Evolutionary conservation across 179 eudicot genomes (phyloP), one percentile per base, ranked within the genome.

Genomic region (Silene vulgaris): DNA sequence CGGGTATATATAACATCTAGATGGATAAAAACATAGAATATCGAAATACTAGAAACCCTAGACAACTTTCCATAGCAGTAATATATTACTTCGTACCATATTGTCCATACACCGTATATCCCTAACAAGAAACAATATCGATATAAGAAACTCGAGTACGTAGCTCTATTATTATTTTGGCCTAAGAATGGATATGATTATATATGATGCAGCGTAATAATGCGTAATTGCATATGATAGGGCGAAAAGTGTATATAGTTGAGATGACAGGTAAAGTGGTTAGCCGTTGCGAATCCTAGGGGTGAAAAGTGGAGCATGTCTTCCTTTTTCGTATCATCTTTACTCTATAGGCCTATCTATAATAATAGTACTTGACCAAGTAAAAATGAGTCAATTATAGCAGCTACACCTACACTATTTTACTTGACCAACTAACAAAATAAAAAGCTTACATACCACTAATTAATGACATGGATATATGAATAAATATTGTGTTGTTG

Each of bases 231-330:
- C 21, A 28, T 14, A 29, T 65, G 70, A 65, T n/a, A 65, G 17
- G 70, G 48, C 5, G 17, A 0, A 9, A 0, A 66, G 17, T n/a
- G 37, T 2, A 8, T 67, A 48, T 48, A 48, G 28, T 70, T 61
- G n/a, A 69, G 19, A 60, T 62, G 78, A 61, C 81, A 79, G 81
- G 74, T 79, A 79, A 79, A 79, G 81, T 79, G 71, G 77, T 79
- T 77, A 72, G 75, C 45, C 81, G 81, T 79, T 74, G 40, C 74
- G 78, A 79, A 74, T 76, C 77, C 71, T 35, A 72, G 77, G 74
- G 70, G 37, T 35, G 64, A 40, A 68, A 78, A 79, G 77, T 74
- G 74, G 70, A 79, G 35, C 65, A 3, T 79, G 78, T 74, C 65
- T 43, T 54, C 16, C 73, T 56, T 79, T 79, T 60, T 0, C 4